phyloP scores from a whole-genome alignment of 768 basidiomycete species.

The Boletus rubescentipes region DNA sequence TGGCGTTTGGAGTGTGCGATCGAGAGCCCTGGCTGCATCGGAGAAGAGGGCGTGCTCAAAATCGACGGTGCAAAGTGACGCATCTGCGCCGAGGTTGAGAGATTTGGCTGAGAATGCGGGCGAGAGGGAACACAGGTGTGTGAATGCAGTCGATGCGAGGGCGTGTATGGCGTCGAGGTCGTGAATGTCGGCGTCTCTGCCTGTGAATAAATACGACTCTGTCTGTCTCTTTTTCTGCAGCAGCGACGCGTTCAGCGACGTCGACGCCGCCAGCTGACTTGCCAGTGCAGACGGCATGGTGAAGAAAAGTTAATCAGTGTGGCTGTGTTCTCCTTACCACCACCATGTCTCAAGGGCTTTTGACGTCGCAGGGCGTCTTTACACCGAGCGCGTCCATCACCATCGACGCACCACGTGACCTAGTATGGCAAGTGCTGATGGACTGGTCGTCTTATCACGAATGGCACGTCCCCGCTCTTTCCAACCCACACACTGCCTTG shows the following conservation, averaged over 20 bases:
- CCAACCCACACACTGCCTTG: not conserved
- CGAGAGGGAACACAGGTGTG: slow-evolving; percentile 66
- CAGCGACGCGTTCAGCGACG: slow-evolving; percentile 75
- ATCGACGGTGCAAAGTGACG: slow-evolving; percentile 25
- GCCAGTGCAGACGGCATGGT: slow-evolving; percentile 70
- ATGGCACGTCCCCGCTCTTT: slow-evolving; percentile 46
- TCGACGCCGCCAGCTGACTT: slow-evolving; percentile 71
- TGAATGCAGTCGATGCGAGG: slow-evolving; percentile 74
- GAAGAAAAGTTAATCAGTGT: not conserved
- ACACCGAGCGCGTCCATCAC: slow-evolving; percentile 42
- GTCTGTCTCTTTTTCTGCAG: slow-evolving; percentile 60
- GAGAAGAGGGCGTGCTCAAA: slow-evolving; percentile 80
- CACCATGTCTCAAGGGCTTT: slow-evolving; percentile 26
- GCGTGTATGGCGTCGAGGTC: slow-evolving; percentile 87
- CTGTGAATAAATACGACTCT: slow-evolving; percentile 87
- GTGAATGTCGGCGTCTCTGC: slow-evolving; percentile 77
- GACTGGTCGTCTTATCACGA: slow-evolving; percentile 62
- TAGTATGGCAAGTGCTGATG: slow-evolving; percentile 59
- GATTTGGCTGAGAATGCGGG: slow-evolving; percentile 40
- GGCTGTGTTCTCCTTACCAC: not conserved
- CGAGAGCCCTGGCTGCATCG: slow-evolving; percentile 67
- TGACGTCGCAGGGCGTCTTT: slow-evolving; percentile 45
- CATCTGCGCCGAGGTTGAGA: slow-evolving; percentile 15
- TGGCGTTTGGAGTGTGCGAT: slow-evolving; percentile 71
- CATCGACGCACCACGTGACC: slow-evolving; percentile 61